Base-by-base conservation (phyloP, 2,329 filamentous ascomycete genomes). In the Stylonectria norvegica region DNA sequence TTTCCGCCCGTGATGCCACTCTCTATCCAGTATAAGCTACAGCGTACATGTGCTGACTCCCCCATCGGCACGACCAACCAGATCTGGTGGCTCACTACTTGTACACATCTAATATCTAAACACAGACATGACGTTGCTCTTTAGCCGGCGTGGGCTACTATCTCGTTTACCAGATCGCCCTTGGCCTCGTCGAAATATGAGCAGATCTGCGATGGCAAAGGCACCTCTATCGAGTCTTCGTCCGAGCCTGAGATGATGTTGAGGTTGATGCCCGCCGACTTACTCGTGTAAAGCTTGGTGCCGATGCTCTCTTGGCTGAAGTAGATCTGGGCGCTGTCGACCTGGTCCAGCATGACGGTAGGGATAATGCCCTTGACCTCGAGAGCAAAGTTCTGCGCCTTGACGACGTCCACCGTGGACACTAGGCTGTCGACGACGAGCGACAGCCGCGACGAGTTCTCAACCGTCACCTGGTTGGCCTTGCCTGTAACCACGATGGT, bases 381-480 rank as follows among this genome's bases (percentile, higher is more conserved):
- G n/a, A 97, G 73, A 11, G 89, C 90, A 62, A 98, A 95, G 65
- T 93, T 95, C 54, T 86, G 80, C 34, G 86, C 91, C 70, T 97
- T 97, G 73, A 98, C 93, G 17, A 95, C 86, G 59, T 98, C 93
- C 41, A 98, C 81, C 20, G 86, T 89, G 34, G 87, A 94, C 34
- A 97, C 87, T 9, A 97, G 81, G 1, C 83, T 87, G 56, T 97
- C 91, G 38, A 97, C 78, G 36, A 97, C 81, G 38, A 98, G 78
- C 19, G 88, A 94, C 14, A 94, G 73, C 35, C 88, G 84, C 33
- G 76, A 79, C 40, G 85, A 91, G 70, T 96, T 96, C 69, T 97
- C 93, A 53, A 97, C 78, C 5, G 89, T 91, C 48, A 98, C 86
- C n/a, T 93, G 89, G 62, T 98, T 98, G 42, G 88, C 89, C 69